Percentiles rank a stretch among this genome's conserved stretches.
phyloP scores from a whole-genome alignment of 164 flowering plant genomes.

The Buxus sempervirens region DNA sequence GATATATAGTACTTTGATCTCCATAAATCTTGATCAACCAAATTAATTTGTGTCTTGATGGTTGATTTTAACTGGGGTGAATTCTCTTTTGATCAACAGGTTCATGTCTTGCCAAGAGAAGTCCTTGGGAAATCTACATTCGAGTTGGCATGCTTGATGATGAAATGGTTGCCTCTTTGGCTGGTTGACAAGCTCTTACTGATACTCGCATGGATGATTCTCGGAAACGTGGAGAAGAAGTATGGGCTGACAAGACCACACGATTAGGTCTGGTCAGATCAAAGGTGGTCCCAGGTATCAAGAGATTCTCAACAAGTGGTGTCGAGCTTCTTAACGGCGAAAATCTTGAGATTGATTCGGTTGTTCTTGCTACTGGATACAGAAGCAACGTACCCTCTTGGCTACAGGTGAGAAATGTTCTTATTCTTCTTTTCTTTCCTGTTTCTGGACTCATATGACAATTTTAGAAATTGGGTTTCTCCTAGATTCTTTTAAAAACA shows the following conservation, averaged over 20 bases:
- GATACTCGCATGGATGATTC: conserved; percentile 45
- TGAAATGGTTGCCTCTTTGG: conserved; percentile 68
- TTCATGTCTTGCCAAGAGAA: conserved; percentile 82
- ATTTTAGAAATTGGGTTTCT: too few species aligned
- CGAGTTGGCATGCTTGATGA: conserved; percentile 42
- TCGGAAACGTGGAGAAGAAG: conserved; percentile 56
- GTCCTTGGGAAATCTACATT: conserved; percentile 66
- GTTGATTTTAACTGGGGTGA: background rate
- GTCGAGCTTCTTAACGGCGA: conserved; percentile 70
- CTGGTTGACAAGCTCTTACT: conserved; percentile 57
- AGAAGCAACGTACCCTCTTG: conserved; percentile 94
- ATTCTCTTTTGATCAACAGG: conserved; percentile 27
- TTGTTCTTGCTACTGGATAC: too few species aligned
- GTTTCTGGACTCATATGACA: too few species aligned
- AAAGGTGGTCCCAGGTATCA: conserved; percentile 68
- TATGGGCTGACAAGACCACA: conserved; percentile 53
- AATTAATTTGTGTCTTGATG: background rate
- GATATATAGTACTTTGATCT: conserved; percentile 61
- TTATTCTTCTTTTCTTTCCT: background rate
- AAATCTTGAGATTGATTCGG: conserved; percentile 55
- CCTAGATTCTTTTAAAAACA: too few species aligned
- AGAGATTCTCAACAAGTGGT: conserved; percentile 32
- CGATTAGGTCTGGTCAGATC: conserved; percentile 68
- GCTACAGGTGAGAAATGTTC: conserved; percentile 58
- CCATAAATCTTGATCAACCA: background rate